phyloP scores from a whole-genome alignment of 768 basidiomycete species.

The Kwoniella bestiolae region DNA sequence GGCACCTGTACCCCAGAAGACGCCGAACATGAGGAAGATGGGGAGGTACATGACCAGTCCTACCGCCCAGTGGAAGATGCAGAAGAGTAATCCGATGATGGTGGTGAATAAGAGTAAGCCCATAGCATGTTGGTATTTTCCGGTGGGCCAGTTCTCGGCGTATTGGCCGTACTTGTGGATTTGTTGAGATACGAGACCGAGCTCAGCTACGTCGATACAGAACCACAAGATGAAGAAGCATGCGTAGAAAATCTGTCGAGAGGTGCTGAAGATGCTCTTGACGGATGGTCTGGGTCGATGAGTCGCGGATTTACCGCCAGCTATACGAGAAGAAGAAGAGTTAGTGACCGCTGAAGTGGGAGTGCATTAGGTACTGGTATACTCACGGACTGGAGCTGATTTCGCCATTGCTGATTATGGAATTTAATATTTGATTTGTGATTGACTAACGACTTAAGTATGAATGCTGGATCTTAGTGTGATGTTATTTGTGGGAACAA shows the following conservation, averaged over 20 bases:
- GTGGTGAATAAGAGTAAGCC: slow-evolving; percentile 39
- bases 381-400: slow-evolving; percentile 8
- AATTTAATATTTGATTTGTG: background rate
- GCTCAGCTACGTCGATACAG: slow-evolving; percentile 31
- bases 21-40: slow-evolving; percentile 40
- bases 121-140: slow-evolving; percentile 34
- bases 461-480: background rate
- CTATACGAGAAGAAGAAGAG: background rate
- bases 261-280: slow-evolving; percentile 30
- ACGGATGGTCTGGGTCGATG: slow-evolving; percentile 7
- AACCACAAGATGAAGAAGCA: slow-evolving; percentile 43
- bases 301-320: background rate
- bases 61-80: slow-evolving; percentile 42
- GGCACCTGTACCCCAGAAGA: slow-evolving; percentile 43
- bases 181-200: slow-evolving; percentile 47
- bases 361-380: background rate
- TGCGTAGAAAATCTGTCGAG: slow-evolving; percentile 36
- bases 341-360: background rate
- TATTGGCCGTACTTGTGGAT: slow-evolving; percentile 37
- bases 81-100: slow-evolving; percentile 36
- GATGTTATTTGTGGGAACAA: background rate
- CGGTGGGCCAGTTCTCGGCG: slow-evolving; percentile 27
- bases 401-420: slow-evolving; percentile 6
- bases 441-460: background rate
- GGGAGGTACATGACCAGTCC: slow-evolving; percentile 28